phyloP scores from a whole-genome alignment of 768 basidiomycete species.

The Tricholoma saponaceum region DNA sequence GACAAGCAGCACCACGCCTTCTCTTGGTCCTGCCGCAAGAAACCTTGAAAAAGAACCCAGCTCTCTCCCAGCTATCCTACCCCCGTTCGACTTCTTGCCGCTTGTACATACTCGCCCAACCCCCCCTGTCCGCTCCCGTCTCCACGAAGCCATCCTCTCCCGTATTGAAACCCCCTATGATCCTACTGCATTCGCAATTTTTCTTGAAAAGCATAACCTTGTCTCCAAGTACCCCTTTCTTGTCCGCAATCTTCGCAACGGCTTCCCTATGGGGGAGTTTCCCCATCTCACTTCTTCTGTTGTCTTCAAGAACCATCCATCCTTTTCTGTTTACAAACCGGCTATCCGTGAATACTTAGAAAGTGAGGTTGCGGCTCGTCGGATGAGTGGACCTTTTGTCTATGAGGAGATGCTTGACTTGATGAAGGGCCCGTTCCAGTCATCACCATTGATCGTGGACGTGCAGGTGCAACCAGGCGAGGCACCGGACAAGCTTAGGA shows the following conservation, averaged over 20 bases:
- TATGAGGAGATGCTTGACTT: conserved; percentile 11
- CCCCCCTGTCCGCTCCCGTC: not conserved
- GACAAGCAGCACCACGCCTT: conserved; percentile 21
- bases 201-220: conserved; percentile 21
- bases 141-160: conserved; percentile 17
- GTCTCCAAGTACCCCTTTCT: conserved; percentile 23
- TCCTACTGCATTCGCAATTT: conserved; percentile 18
- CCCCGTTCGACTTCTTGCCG: too few species aligned
- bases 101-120: conserved; percentile 10
- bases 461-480: conserved; percentile 19
- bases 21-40: conserved; percentile 18
- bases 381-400: conserved; percentile 25
- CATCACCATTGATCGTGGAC: conserved; percentile 23
- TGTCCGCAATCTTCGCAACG: conserved; percentile 21
- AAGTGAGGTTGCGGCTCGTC: conserved; percentile 12
- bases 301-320: conserved; percentile 20
- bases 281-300: conserved; percentile 11
- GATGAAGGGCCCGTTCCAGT: conserved; percentile 24
- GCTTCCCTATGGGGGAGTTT: conserved; percentile 32
- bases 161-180: conserved; percentile 28
- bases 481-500: conserved; percentile 17
- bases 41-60: conserved; percentile 9
- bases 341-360: conserved; percentile 16
- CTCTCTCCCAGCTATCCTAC: conserved; percentile 2
- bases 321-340: not conserved